Percentiles rank a stretch among this genome's conserved stretches.
Evolutionary conservation across 2,329 filamentous ascomycete genomes (phyloP).

Genomic region (Colletotrichum sojae): DNA sequence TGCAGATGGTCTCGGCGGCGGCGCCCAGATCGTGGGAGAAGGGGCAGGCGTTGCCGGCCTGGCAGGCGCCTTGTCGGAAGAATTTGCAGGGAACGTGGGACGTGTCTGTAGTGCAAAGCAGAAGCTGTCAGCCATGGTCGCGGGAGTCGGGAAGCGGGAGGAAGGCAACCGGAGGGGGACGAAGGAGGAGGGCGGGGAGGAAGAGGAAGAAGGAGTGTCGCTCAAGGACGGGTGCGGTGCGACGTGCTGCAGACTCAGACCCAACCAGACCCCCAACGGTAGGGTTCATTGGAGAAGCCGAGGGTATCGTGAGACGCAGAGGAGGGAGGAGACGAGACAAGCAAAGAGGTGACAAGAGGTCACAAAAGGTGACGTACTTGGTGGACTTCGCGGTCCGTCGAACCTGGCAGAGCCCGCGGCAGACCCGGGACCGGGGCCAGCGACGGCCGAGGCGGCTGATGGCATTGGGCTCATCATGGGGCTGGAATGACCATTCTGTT

Average conservation of each 20-base stretch:
- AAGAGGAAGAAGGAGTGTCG: slow-evolving; percentile 23
- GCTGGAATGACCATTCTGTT: slow-evolving; percentile 48
- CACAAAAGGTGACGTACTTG: slow-evolving; percentile 63
- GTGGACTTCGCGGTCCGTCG: slow-evolving; percentile 74
- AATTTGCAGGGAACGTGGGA: slow-evolving; percentile 99
- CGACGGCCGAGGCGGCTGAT: slow-evolving; percentile 42
- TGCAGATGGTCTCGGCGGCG: slow-evolving; percentile 91
- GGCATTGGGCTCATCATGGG: slow-evolving; percentile 53
- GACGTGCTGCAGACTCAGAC: slow-evolving; percentile 34
- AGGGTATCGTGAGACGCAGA: neutral
- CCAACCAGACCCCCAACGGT: too few species aligned
- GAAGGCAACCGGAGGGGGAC: slow-evolving; percentile 12
- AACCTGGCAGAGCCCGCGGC: slow-evolving; percentile 55
- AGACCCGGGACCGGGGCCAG: slow-evolving; percentile 34
- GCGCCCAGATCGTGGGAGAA: slow-evolving; percentile 94
- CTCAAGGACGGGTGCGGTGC: slow-evolving; percentile 38
- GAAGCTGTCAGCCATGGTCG: slow-evolving; percentile 36
- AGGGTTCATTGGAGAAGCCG: too few species aligned
- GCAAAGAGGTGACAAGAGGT: neutral
- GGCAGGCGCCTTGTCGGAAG: slow-evolving; percentile 95
- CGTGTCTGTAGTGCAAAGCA: slow-evolving; percentile 74
- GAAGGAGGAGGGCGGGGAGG: slow-evolving; percentile 10
- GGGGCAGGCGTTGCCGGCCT: slow-evolving; percentile 95
- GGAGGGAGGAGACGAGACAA: neutral
- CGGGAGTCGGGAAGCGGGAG: slow-evolving; percentile 19